phyloP scores from a whole-genome alignment of 305 asterid species.

The Ruellia speciosa region DNA sequence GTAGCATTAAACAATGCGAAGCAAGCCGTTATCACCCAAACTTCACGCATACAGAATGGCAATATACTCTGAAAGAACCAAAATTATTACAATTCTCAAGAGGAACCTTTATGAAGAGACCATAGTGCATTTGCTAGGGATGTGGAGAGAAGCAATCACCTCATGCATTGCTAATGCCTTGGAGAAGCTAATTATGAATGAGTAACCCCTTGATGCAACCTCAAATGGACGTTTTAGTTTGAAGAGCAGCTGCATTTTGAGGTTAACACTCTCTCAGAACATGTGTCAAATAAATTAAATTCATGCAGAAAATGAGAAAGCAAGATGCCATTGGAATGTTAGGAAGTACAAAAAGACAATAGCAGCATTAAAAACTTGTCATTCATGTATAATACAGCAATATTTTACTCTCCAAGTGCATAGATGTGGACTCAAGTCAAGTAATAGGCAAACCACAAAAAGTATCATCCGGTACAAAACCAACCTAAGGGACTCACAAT shows the following conservation, averaged over 20 bases:
- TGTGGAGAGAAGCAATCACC: constrained; percentile 42
- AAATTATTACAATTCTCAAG: constrained; percentile 21
- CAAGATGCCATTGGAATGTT: constrained; percentile 3
- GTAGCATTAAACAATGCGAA: constrained; percentile 64
- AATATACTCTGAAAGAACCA: constrained; percentile 50
- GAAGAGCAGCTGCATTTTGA: constrained; percentile 63
- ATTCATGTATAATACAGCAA: constrained; percentile 6
- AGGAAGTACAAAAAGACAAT: not conserved
- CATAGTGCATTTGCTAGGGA: constrained; percentile 16
- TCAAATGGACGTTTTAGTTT: constrained; percentile 89
- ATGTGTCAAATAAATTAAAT: constrained; percentile 12
- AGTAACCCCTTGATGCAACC: constrained; percentile 92
- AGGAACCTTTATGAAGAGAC: constrained; percentile 19
- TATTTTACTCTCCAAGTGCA: constrained; percentile 18
- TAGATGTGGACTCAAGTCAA: constrained; percentile 6
- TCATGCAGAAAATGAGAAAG: constrained; percentile 19
- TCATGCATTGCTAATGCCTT: constrained; percentile 72
- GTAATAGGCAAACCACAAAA: constrained; percentile 2
- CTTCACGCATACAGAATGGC: constrained; percentile 98
- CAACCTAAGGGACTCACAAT: constrained; percentile 23
- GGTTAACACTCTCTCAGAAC: constrained; percentile 27
- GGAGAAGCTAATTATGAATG: constrained; percentile 92
- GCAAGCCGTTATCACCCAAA: constrained; percentile 94
- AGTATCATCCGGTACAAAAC: constrained; percentile 19
- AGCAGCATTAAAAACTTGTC: constrained; percentile 12